Evolutionary conservation across 148 eudicot genomes (phyloP).

Genomic region (Arbutus unedo): DNA sequence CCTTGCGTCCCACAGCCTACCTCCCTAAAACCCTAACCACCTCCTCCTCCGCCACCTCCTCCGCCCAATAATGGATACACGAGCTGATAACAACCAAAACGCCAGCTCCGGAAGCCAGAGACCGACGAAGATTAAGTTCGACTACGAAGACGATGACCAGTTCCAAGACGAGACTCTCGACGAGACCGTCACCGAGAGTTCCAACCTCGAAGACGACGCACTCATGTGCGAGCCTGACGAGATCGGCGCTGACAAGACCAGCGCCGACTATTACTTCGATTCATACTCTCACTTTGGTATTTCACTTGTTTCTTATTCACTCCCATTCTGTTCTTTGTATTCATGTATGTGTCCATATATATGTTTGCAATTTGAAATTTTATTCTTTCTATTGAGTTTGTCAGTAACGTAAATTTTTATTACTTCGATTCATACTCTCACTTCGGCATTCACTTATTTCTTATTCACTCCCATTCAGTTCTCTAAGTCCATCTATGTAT

Average conservation of each 20-base stretch:
- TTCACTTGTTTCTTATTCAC: background rate
- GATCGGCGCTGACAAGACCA: constrained; percentile 60
- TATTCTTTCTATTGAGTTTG: background rate
- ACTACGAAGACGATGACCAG: constrained; percentile 40
- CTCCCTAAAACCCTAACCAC: constrained; percentile 21
- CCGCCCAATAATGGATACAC: constrained; percentile 40
- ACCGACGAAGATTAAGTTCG: constrained; percentile 32
- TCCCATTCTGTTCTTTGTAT: background rate
- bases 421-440: background rate
- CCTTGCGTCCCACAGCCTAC: background rate
- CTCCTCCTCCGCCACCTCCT: background rate
- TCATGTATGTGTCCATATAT: background rate
- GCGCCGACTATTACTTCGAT: constrained; percentile 98
- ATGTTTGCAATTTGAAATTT: background rate
- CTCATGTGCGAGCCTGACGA: constrained; percentile 52
- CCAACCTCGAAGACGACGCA: constrained; percentile 44
- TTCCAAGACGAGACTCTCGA: constrained; percentile 28
- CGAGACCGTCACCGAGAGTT: constrained; percentile 41
- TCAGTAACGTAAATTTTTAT: background rate
- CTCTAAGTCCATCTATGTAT: background rate
- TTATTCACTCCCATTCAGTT: background rate
- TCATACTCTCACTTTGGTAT: constrained; percentile 97
- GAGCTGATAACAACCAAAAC: constrained; percentile 18
- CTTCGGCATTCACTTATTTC: background rate
- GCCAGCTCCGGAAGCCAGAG: constrained; percentile 14